These are phyloP conservation scores for Xerocomus minutiporus DNA, from an alignment of 1,284 basidiomycete genomes.

Conservation along the genomic window DNA sequence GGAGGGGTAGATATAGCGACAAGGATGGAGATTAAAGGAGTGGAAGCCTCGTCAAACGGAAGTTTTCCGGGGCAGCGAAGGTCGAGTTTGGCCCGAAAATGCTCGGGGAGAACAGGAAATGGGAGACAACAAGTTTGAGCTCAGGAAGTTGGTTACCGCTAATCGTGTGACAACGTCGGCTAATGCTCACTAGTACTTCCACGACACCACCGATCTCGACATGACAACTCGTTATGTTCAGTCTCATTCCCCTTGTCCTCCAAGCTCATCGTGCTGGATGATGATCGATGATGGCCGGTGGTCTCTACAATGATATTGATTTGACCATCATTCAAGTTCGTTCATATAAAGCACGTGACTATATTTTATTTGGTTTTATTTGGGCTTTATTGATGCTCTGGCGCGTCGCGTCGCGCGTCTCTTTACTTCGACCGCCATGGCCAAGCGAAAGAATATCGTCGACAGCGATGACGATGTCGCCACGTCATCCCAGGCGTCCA, in stretches of 20 bases:
- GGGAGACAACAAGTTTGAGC: constrained; percentile 6
- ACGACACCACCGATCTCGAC: constrained; percentile 1
- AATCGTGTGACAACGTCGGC: constrained; percentile 25
- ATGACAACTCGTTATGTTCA: background rate
- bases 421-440: constrained; percentile 15
- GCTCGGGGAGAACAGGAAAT: constrained; percentile 9
- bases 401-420: constrained; percentile 29
- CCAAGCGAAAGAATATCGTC: constrained; percentile 27
- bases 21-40: constrained; percentile 18
- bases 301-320: background rate
- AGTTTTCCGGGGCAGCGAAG: constrained; percentile 25
- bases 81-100: constrained; percentile 7
- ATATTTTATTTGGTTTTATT: constrained; percentile 21
- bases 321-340: background rate
- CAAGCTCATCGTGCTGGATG: background rate
- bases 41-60: constrained; percentile 28
- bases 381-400: constrained; percentile 10
- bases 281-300: background rate
- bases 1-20: constrained; percentile 34
- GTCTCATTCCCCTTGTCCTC: background rate
- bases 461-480: constrained; percentile 26
- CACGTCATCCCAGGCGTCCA: constrained; percentile 25
- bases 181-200: constrained; percentile 5
- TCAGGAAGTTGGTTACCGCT: constrained; percentile 18
- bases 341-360: constrained; percentile 9